Conservation (phyloP, 306 rosid species). For the Castanea sativa region DNA sequence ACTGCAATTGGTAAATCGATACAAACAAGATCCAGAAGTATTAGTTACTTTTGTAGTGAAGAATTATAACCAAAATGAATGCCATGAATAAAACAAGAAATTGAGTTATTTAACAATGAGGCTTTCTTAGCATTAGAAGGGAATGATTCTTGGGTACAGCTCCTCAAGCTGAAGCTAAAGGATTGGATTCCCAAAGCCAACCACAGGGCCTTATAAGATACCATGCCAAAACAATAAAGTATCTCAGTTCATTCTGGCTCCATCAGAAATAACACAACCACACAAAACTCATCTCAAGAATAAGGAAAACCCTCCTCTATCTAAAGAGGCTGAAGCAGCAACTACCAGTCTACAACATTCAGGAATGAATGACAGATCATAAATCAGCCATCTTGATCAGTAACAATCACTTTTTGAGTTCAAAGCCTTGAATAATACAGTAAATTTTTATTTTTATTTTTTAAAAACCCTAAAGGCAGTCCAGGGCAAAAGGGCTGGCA, state of each 20-base stretch:
- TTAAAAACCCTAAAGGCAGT: background rate
- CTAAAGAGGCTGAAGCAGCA: background rate
- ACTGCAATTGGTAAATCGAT: constrained; percentile 46
- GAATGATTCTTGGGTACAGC: background rate
- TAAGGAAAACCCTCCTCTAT: background rate
- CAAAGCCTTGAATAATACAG: background rate
- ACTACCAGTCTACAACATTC: background rate
- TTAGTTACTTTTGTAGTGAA: background rate
- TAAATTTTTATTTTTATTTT: background rate
- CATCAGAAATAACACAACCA: background rate
- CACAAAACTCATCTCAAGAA: background rate
- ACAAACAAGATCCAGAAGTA: constrained; percentile 9
- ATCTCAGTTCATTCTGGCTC: background rate
- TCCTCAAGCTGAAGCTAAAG: background rate
- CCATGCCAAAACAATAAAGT: background rate
- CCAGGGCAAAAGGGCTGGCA: background rate
- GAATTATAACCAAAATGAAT: background rate
- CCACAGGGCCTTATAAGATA: background rate
- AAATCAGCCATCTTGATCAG: background rate
- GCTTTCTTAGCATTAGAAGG: background rate
- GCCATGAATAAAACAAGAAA: background rate
- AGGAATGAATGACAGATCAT: background rate
- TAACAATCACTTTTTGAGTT: background rate
- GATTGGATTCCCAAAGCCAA: background rate
- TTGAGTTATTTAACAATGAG: background rate